Conservation (phyloP, 768 basidiomycete genomes). For the Lactarius tabidus region DNA sequence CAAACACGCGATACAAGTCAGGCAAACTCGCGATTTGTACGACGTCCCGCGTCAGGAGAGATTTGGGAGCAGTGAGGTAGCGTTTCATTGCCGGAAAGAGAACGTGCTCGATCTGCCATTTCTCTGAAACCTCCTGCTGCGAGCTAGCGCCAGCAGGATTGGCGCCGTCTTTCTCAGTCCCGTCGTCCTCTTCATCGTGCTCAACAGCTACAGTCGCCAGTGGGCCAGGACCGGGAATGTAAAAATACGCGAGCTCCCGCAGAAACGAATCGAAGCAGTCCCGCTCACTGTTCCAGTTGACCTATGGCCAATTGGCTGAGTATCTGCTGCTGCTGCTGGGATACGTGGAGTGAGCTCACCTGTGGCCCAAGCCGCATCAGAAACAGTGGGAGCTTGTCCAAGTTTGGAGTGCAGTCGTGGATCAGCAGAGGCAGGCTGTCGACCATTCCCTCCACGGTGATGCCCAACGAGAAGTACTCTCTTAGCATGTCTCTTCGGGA, state of each 20-base stretch:
- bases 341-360: constrained; percentile 33
- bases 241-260: constrained; percentile 89
- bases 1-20: constrained; percentile 92
- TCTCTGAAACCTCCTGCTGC: constrained; percentile 51
- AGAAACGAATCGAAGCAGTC: constrained; percentile 85
- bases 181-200: background rate
- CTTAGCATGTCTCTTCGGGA: constrained; percentile 74
- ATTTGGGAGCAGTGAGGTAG: constrained; percentile 66
- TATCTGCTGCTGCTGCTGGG: background rate
- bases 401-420: constrained; percentile 83
- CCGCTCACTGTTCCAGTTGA: constrained; percentile 81
- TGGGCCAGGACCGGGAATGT: constrained; percentile 59
- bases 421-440: constrained; percentile 78
- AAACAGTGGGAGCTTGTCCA: constrained; percentile 85
- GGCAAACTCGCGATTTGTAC: constrained; percentile 87
- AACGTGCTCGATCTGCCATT: constrained; percentile 89
- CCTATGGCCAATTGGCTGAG: constrained; percentile 43
- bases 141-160: constrained; percentile 29
- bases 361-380: constrained; percentile 91
- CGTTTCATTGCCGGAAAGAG: constrained; percentile 83
- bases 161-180: constrained; percentile 3
- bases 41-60: constrained; percentile 65
- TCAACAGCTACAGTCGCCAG: constrained; percentile 23
- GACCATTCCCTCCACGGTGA: constrained; percentile 64
- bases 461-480: constrained; percentile 84